Base-by-base conservation (phyloP, 371 early-diverging fungal genomes). In the Conidiobolus incongruus region DNA sequence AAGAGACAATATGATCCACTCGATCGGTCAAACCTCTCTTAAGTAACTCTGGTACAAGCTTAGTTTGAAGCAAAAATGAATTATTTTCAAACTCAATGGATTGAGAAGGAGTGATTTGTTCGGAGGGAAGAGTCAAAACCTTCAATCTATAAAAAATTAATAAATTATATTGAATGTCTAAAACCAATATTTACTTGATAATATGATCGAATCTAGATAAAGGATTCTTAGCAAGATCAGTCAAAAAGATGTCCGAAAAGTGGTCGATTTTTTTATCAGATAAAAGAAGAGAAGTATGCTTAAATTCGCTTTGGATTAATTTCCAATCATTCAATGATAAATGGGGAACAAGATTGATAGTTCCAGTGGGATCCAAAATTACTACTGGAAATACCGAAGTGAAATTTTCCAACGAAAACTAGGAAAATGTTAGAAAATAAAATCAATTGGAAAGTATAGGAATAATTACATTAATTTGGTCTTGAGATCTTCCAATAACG, bases 291-390 rank as follows among this genome's bases (percentile, higher is more conserved):
- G 77, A 58, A 1, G 77, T 72, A 20, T 73, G 39, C 15, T 58
- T 54, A 4, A 80, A 77, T 52, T 81, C 81, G 40, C 72, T 64
- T 52, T 81, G 79, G 8, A 73, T 44, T 50, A 69, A 51, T 33
- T 66, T 68, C 33, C 81, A 45, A 7, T 60, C 63, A 20, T 72
- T 62, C 8, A 52, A 51, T 34, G 74, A 61, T 47, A 82, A 55
- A 23, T 58, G 53, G 12, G 76, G 72, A 13, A 79, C 74, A 44
- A 94, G 45, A 55, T 94, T 94, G 40, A 86, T 54, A 4, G 60
- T 59, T 32, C 85, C 87, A 11, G 81, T 65, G 7, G 82, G 74
- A 54, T 91, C 94, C 0, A 88, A 79, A 40, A 91, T 66, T 1
- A 76, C 79, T 1, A 80, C 70, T 22, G 83, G 83, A 54, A 69